phyloP scores from a whole-genome alignment of 2,329 filamentous ascomycete species.

The Pseudogymnoascus sp. region DNA sequence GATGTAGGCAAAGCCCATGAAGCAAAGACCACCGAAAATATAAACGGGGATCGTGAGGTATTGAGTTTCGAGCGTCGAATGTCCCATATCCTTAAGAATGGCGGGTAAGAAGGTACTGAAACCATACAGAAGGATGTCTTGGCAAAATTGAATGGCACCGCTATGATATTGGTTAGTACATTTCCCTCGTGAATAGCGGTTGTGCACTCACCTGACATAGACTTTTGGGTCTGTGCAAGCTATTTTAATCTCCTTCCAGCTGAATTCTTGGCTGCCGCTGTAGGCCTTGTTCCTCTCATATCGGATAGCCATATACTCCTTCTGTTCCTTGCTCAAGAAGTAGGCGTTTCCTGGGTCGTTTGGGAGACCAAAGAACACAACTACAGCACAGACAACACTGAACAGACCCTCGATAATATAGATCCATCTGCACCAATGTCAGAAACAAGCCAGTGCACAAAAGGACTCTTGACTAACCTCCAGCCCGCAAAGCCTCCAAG shows the following conservation, averaged over 20 bases:
- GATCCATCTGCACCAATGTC: slow-evolving; percentile 17
- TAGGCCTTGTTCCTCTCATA: slow-evolving; percentile 37
- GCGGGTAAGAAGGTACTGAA: slow-evolving; percentile 36
- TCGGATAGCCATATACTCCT: slow-evolving; percentile 40
- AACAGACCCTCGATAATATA: slow-evolving; percentile 41
- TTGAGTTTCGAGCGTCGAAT: slow-evolving; percentile 31
- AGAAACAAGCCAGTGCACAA: neutral
- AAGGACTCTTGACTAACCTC: neutral
- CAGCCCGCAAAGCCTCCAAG: slow-evolving; percentile 1
- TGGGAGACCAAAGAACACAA: slow-evolving; percentile 38
- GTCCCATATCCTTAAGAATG: slow-evolving; percentile 34
- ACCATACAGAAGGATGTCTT: slow-evolving; percentile 15
- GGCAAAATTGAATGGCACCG: slow-evolving; percentile 9
- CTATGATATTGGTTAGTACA: neutral
- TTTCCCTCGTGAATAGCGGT: too few relatives aligned
- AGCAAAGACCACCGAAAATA: slow-evolving; percentile 39
- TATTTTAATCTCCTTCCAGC: slow-evolving; percentile 39
- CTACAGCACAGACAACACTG: slow-evolving; percentile 33
- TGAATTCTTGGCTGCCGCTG: slow-evolving; percentile 41
- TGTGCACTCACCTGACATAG: neutral
- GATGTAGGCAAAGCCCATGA: slow-evolving; percentile 36
- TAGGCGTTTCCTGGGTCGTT: slow-evolving; percentile 37
- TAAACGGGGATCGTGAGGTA: slow-evolving; percentile 39
- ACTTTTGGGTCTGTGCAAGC: slow-evolving; percentile 39
- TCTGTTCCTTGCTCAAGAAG: slow-evolving; percentile 39